A percentile compares a stretch with the other conserved stretches of the same genome.
Evolutionary conservation across 345 rosid genomes (phyloP).

Genomic region (Eucalyptus virginea): DNA sequence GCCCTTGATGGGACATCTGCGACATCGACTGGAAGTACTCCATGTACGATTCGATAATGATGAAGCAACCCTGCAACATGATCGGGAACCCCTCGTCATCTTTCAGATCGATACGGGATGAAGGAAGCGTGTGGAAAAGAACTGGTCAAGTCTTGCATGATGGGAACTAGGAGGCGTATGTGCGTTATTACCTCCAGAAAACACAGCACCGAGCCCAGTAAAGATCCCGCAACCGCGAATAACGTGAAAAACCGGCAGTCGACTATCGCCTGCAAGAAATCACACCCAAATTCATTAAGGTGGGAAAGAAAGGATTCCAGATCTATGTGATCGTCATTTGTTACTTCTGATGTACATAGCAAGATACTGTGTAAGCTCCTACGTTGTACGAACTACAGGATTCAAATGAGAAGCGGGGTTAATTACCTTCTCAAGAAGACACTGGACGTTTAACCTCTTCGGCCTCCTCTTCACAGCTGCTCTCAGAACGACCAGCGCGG

Average conservation of each 20-base stretch:
- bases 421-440: conserved; percentile 29
- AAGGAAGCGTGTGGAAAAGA: neutral
- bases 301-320: neutral
- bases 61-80: conserved; percentile 42
- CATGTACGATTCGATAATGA: conserved; percentile 25
- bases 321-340: neutral
- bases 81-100: neutral
- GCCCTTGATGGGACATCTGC: conserved; percentile 16
- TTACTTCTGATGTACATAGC: neutral
- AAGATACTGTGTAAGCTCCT: neutral
- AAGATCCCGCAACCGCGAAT: conserved; percentile 58
- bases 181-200: conserved; percentile 41
- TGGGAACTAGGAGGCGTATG: neutral
- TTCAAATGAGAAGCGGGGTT: neutral
- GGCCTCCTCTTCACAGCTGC: conserved; percentile 3
- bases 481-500: conserved; percentile 3
- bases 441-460: conserved; percentile 22
- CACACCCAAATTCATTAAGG: neutral
- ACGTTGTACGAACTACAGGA: neutral
- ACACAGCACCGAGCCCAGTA: conserved; percentile 57
- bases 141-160: neutral
- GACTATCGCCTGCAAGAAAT: conserved; percentile 30
- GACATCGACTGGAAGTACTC: conserved; percentile 27
- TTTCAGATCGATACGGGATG: neutral
- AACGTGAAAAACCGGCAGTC: conserved; percentile 64